These are phyloP conservation scores for Trichoderma oligosporum DNA, from an alignment of 2,329 filamentous ascomycete species.

Conservation along the genomic window DNA sequence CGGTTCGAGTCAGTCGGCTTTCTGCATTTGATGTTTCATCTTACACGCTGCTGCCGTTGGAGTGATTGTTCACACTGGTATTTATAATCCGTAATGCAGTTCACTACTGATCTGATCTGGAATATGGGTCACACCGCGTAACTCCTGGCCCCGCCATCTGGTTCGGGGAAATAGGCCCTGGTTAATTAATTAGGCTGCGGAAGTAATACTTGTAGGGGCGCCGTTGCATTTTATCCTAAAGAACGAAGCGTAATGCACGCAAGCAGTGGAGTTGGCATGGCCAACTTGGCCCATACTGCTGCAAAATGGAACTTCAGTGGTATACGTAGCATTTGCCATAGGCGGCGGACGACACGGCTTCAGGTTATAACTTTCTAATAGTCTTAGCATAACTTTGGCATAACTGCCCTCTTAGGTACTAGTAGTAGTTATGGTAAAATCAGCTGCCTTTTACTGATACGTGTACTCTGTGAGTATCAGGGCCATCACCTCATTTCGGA, in stretches of 20 bases:
- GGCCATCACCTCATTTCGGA: constrained; percentile 10
- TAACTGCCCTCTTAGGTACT: not conserved
- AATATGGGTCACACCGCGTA: not conserved
- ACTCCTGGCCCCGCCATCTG: constrained; percentile 15
- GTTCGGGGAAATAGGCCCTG: constrained; percentile 19
- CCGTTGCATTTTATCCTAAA: constrained; percentile 13
- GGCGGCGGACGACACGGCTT: not conserved
- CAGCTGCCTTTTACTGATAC: not conserved
- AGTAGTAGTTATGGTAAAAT: not conserved
- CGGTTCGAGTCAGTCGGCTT: not conserved
- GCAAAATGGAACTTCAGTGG: too few relatives aligned
- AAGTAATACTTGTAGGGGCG: constrained; percentile 2
- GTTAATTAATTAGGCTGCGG: not conserved
- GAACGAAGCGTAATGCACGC: not conserved
- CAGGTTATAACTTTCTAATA: too few relatives aligned
- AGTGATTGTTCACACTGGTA: constrained; percentile 25
- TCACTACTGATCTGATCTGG: constrained; percentile 18
- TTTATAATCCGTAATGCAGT: constrained; percentile 30
- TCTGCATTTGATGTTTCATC: constrained; percentile 1
- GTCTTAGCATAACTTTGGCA: too few relatives aligned
- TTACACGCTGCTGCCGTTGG: not conserved
- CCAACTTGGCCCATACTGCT: not conserved
- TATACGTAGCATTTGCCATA: too few relatives aligned
- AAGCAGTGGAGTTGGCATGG: not conserved
- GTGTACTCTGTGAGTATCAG: constrained; percentile 1